phyloP scores from a whole-genome alignment of 2,329 filamentous ascomycete species.

The Capronia americana region DNA sequence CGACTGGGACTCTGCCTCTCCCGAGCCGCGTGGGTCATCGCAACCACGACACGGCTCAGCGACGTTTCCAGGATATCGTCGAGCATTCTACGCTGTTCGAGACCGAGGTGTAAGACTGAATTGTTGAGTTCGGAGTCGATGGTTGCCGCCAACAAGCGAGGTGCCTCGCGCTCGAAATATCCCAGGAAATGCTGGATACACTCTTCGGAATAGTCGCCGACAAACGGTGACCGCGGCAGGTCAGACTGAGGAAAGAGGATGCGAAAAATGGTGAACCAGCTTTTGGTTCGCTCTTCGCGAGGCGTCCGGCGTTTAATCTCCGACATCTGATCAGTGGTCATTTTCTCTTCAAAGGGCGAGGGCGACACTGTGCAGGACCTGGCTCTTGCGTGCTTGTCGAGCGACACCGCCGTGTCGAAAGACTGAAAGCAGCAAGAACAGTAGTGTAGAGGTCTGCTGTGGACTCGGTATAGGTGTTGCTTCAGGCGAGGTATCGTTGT shows the following conservation, averaged over 20 bases:
- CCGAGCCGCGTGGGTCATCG: not conserved
- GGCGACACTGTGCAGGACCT: not conserved
- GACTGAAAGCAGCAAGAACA: conserved; percentile 18
- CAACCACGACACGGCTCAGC: not conserved
- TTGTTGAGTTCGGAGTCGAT: conserved; percentile 3
- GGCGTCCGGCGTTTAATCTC: conserved; percentile 21
- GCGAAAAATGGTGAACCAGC: conserved; percentile 26
- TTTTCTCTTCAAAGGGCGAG: conserved; percentile 27
- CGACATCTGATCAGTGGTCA: conserved; percentile 22
- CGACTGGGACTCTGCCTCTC: not conserved
- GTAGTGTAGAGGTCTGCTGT: conserved; percentile 11
- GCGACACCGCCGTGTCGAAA: conserved; percentile 8
- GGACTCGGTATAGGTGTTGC: conserved; percentile 28
- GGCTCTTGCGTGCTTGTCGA: conserved; percentile 7
- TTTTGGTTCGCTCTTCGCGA: conserved; percentile 9
- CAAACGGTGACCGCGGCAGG: conserved; percentile 14
- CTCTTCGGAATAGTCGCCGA: conserved; percentile 4
- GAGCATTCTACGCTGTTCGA: conserved; percentile 1
- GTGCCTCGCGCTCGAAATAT: conserved; percentile 11
- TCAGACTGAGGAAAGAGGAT: conserved; percentile 25
- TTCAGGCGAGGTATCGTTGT: conserved; percentile 22
- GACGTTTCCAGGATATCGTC: conserved; percentile 4
- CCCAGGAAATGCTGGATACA: conserved; percentile 11
- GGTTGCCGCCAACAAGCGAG: conserved; percentile 1
- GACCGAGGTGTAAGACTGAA: not conserved